Conservation (phyloP, 805 yeast species). For the Pichia phayaonensis region DNA sequence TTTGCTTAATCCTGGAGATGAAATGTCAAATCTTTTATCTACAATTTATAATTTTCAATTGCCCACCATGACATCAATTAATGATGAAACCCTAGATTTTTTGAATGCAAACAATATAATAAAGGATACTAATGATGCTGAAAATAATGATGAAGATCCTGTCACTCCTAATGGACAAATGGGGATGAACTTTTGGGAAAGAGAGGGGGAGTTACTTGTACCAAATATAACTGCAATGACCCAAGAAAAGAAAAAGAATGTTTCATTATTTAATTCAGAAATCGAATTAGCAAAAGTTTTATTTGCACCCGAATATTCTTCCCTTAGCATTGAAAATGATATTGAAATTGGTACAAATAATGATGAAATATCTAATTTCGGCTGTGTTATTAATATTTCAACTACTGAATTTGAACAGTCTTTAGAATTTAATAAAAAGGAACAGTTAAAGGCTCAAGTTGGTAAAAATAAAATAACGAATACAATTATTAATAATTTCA, state of each 20-base stretch:
- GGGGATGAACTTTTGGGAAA: slow-evolving; percentile 17
- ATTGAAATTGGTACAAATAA: not conserved
- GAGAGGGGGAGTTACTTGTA: not conserved
- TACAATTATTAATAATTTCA: slow-evolving; percentile 15
- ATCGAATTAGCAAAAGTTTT: slow-evolving; percentile 16
- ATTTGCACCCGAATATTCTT: slow-evolving; percentile 22
- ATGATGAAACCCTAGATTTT: not conserved
- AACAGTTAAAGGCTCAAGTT: slow-evolving; percentile 12
- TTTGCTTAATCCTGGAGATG: not conserved
- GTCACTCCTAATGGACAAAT: slow-evolving; percentile 21
- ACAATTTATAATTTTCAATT: not conserved
- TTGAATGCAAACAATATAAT: not conserved
- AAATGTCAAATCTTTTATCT: not conserved
- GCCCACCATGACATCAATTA: not conserved
- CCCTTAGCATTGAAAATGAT: slow-evolving; percentile 11
- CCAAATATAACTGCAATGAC: not conserved
- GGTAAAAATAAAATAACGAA: slow-evolving; percentile 19
- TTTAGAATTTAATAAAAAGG: slow-evolving; percentile 15
- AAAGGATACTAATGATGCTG: not conserved
- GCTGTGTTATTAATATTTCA: slow-evolving; percentile 20
- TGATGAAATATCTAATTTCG: slow-evolving; percentile 8
- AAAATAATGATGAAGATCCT: slow-evolving; percentile 6
- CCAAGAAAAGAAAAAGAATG: not conserved
- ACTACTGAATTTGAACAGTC: slow-evolving; percentile 22
- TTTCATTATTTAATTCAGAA: not conserved